phyloP scores from a whole-genome alignment of 257 asterid species.

The Echium plantagineum region DNA sequence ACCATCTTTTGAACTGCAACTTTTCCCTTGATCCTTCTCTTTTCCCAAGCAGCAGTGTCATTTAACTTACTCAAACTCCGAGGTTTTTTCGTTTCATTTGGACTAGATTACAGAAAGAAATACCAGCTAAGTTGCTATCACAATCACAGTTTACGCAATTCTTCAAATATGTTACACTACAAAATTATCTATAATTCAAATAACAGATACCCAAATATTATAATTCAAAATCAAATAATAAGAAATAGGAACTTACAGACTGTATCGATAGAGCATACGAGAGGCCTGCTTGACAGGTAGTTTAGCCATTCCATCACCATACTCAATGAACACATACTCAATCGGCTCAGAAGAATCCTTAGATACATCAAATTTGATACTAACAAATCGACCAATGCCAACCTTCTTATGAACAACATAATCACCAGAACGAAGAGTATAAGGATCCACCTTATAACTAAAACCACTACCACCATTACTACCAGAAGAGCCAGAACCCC shows the following conservation, averaged over 20 bases:
- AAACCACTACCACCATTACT: conserved; percentile 20
- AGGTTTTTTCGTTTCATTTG: conserved; percentile 76
- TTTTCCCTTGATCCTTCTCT: conserved; percentile 90
- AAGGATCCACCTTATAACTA: conserved; percentile 78
- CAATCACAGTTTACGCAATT: neutral
- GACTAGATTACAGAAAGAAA: conserved; percentile 29
- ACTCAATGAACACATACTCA: conserved; percentile 89
- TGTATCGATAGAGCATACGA: conserved; percentile 83
- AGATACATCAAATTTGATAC: conserved; percentile 60
- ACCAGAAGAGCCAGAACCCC: conserved; percentile 26
- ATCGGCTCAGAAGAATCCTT: conserved; percentile 40
- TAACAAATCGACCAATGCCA: conserved; percentile 74
- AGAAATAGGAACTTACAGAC: conserved; percentile 32
- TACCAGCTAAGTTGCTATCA: neutral
- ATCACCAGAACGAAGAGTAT: conserved; percentile 68
- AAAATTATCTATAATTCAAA: too few species aligned
- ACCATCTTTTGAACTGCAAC: conserved; percentile 98
- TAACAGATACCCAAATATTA: too few species aligned
- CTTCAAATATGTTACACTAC: neutral
- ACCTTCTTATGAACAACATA: conserved; percentile 89
- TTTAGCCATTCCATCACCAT: conserved; percentile 95
- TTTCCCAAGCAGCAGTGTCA: conserved; percentile 88
- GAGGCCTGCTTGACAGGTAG: conserved; percentile 78
- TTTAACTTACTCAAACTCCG: conserved; percentile 73
- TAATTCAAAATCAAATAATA: neutral